Evolutionary conservation across 768 basidiomycete genomes (phyloP).

Genomic region (Boletus subparvulus): DNA sequence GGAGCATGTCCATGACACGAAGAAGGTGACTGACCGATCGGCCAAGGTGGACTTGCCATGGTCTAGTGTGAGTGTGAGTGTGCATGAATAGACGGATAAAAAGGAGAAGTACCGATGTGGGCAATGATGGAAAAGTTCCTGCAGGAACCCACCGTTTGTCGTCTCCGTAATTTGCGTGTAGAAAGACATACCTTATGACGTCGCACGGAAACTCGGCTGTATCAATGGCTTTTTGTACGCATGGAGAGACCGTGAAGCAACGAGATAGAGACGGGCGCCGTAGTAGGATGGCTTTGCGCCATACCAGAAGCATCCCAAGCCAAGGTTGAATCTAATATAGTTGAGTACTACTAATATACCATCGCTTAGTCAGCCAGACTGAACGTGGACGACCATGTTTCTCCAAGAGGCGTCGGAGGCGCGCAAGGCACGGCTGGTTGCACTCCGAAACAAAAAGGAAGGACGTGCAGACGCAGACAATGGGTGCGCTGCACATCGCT

Average conservation of each 20-base stretch:
- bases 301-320: slow-evolving; percentile 30
- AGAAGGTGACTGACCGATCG: slow-evolving; percentile 57
- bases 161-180: background rate
- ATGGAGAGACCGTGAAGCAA: slow-evolving; percentile 33
- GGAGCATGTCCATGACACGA: background rate
- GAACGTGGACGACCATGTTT: slow-evolving; percentile 43
- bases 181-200: slow-evolving; percentile 54
- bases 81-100: background rate
- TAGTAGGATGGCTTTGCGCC: slow-evolving; percentile 24
- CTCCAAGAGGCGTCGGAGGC: slow-evolving; percentile 77
- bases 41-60: slow-evolving; percentile 96
- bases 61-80: slow-evolving; percentile 44
- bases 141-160: background rate
- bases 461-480: slow-evolving; percentile 45
- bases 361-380: slow-evolving; percentile 35
- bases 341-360: background rate
- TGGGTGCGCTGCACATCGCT: slow-evolving; percentile 37
- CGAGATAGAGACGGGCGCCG: slow-evolving; percentile 2
- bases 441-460: slow-evolving; percentile 71
- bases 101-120: slow-evolving; percentile 67
- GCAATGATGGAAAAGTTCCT: slow-evolving; percentile 97
- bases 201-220: slow-evolving; percentile 71
- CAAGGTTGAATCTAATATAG: background rate
- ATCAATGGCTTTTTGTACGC: slow-evolving; percentile 36
- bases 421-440: slow-evolving; percentile 77